Percentiles rank a stretch among this genome's conserved stretches.
phyloP scores from a whole-genome alignment of 2,329 filamentous ascomycete genomes.

The Microdochium trichocladiopsis region DNA sequence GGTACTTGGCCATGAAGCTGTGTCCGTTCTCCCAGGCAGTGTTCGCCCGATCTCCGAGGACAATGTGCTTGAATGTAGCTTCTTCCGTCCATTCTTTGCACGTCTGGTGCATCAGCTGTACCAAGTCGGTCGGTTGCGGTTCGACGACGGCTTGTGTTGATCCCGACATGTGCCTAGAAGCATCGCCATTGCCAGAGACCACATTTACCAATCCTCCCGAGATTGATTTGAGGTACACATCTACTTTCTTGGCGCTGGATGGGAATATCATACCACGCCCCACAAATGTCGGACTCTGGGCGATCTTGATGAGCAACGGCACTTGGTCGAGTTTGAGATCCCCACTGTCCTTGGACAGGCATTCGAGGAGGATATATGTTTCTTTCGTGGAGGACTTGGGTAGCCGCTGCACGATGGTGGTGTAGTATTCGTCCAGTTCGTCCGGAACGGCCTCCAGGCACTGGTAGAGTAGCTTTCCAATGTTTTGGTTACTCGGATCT shows the following conservation, averaged over 20 bases:
- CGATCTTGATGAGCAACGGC: neutral
- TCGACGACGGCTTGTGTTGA: neutral
- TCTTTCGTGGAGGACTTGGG: neutral
- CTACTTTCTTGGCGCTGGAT: too few species aligned
- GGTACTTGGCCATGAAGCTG: neutral
- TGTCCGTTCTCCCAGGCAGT: neutral
- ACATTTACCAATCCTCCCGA: too few species aligned
- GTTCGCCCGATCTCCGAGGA: neutral
- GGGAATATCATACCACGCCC: too few species aligned
- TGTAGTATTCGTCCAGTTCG: neutral
- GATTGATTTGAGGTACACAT: too few species aligned
- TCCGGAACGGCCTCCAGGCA: neutral
- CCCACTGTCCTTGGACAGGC: neutral
- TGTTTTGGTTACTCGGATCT: neutral
- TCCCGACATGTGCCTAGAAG: neutral
- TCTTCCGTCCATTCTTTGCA: neutral
- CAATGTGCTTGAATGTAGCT: neutral
- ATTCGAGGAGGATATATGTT: neutral
- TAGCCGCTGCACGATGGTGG: neutral
- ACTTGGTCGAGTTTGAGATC: neutral
- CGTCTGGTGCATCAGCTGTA: neutral
- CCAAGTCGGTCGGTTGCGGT: neutral
- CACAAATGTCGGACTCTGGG: neutral
- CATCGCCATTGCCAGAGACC: neutral
- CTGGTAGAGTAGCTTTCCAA: neutral